phyloP scores from a whole-genome alignment of 192 early-diverging fungal species.

The Endogone sp. region DNA sequence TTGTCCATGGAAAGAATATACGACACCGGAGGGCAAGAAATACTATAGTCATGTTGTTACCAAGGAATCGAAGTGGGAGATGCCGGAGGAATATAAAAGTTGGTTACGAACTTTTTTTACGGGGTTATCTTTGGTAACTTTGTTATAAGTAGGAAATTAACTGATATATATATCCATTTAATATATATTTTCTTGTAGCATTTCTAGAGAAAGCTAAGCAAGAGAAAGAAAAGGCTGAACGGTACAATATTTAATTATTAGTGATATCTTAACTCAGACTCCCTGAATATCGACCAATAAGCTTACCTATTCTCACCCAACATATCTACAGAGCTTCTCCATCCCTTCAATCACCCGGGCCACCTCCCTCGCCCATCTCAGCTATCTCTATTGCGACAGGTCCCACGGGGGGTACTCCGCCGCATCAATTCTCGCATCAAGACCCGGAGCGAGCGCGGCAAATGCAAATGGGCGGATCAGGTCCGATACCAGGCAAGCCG shows the following conservation, averaged over 20 bases:
- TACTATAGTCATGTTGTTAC: slow-evolving; percentile 84
- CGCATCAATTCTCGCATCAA: not conserved
- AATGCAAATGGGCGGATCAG: no score
- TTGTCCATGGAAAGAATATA: slow-evolving; percentile 85
- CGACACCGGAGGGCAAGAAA: slow-evolving; percentile 66
- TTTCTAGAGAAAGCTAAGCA: slow-evolving; percentile 31
- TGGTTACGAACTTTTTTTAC: not conserved
- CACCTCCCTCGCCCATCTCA: slow-evolving; percentile 25
- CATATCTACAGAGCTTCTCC: not conserved
- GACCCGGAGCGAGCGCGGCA: slow-evolving; percentile 5
- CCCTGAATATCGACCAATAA: no score
- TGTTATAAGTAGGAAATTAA: not conserved
- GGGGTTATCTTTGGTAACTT: not conserved
- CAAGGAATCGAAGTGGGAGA: slow-evolving; percentile 84
- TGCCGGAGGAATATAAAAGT: slow-evolving; percentile 70
- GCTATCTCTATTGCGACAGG: slow-evolving; percentile 11
- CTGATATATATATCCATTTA: not conserved
- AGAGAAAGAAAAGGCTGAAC: slow-evolving; percentile 28
- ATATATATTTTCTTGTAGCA: slow-evolving; percentile 13
- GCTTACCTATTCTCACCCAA: not conserved
- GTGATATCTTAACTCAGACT: no score
- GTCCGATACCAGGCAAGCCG: no score
- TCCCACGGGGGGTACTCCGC: slow-evolving; percentile 14
- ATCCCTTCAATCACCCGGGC: slow-evolving; percentile 10
- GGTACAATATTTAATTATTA: not conserved